A percentile compares a stretch with the other conserved stretches of the same genome.
These are phyloP conservation scores for Candida boleticola DNA, from an alignment of 805 yeast genomes.

Conservation along the genomic window DNA sequence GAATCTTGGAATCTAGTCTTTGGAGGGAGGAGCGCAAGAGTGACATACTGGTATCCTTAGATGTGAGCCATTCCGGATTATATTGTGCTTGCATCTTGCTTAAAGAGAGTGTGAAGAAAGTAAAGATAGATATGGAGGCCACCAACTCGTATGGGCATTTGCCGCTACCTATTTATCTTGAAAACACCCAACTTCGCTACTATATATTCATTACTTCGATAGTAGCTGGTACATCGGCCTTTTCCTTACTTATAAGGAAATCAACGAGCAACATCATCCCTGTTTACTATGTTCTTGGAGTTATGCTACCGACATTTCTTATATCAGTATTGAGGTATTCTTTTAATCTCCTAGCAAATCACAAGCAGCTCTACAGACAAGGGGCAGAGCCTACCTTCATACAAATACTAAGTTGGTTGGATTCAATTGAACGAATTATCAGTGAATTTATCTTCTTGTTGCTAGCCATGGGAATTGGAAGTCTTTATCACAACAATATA, in stretches of 20 bases:
- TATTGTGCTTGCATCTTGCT: background rate
- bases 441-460: background rate
- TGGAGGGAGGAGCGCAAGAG: background rate
- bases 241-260: no score
- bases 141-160: background rate
- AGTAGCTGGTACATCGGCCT: no score
- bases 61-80: background rate
- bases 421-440: background rate
- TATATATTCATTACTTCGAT: no score
- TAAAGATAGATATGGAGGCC: background rate
- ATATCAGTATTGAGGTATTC: background rate
- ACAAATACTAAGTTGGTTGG: background rate
- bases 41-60: background rate
- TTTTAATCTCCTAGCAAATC: background rate
- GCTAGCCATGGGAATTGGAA: background rate
- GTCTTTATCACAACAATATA: no score
- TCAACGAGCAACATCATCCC: no score
- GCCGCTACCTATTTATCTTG: background rate
- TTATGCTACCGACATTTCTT: background rate
- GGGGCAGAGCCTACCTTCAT: no score
- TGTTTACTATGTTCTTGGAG: background rate
- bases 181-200: background rate
- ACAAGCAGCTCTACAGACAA: background rate
- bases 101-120: background rate
- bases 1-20: background rate